Percentiles rank a stretch among this genome's conserved stretches.
Conservation (phyloP, 176 grass and related monocot genomes). For the Elaeis guineensis region DNA sequence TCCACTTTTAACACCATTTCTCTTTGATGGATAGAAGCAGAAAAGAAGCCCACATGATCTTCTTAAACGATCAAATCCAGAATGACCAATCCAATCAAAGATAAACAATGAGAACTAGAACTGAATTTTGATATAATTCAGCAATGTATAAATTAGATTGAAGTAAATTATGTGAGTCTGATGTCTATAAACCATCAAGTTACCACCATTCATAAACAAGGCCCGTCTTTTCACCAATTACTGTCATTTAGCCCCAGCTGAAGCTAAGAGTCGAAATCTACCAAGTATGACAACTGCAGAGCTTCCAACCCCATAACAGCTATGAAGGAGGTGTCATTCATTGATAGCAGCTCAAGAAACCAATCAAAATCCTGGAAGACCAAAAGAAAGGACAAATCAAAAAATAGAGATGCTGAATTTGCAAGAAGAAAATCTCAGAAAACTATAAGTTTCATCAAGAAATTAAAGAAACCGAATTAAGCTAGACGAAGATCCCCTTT, state of each 20-base stretch:
- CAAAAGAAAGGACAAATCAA: constrained; percentile 5
- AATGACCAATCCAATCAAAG: not conserved
- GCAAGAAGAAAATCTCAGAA: not conserved
- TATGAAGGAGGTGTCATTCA: not conserved
- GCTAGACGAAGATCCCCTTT: too few species aligned
- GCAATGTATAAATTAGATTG: constrained; percentile 9
- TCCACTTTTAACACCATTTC: too few species aligned
- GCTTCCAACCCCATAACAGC: not conserved
- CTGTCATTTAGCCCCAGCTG: constrained; percentile 14
- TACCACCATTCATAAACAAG: too few species aligned
- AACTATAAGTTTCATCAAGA: too few species aligned
- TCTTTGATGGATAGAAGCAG: not conserved
- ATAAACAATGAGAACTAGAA: not conserved
- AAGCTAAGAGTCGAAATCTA: not conserved
- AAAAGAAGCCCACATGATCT: not conserved
- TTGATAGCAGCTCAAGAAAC: constrained; percentile 11
- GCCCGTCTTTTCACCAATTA: too few species aligned
- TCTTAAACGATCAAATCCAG: not conserved
- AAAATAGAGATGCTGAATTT: constrained; percentile 2
- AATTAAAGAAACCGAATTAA: not conserved
- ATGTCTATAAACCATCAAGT: constrained; percentile 4
- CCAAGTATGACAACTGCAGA: not conserved
- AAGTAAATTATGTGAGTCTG: constrained; percentile 19
- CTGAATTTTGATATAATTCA: constrained; percentile 10
- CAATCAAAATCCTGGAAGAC: constrained; percentile 12